Evolutionary conservation across 345 rosid species (phyloP), one percentile per base, ranked within the genome.

Genomic region (Pugionium dolabratum): DNA sequence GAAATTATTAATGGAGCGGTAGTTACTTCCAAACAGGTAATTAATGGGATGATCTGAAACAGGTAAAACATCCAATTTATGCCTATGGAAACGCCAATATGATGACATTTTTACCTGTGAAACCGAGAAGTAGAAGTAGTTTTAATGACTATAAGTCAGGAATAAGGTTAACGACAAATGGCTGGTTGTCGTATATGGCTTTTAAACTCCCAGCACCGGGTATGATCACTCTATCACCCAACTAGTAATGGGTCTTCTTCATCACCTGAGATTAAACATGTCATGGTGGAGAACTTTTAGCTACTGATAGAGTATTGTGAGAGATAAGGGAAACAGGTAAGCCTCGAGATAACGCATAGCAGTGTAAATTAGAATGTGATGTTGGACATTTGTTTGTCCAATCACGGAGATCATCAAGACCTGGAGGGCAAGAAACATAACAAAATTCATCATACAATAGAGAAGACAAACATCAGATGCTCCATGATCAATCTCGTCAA

Each of bases 401-500:
- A 73, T 92, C 98, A 58, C 91, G 93, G 69, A 92, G 95, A 86
- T 89, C 97, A 71, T 89, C 97, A 56, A 92, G 91, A 75, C 97
- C 98, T 92, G 69, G 35, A 61, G 47, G 29, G 44, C 44, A 26
- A 1, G 53, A 54, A 42, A 7, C 45, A 39, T 56, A 36, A 62
- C 28, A 7, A 18, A 42, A 54, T 4, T 47, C 18, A 67, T 33
- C 47, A 74, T 9, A 49, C 32, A 47, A 57, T 5, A 37, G 33
- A 40, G 7, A 30, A 51, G 36, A 35, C 2, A 6, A 66, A 52
- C 4, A 18, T 39, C 27, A 35, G 31, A 59, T 57, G 60, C 42
- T 51, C 9, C 48, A 66, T n/a, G 41, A 62, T 64, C 30, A 41
- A 40, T 45, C 49, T n/a, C 5, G 50, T 31, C 52, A 32, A 48